Conservation (phyloP, 306 rosid species). For the Castanea sativa region DNA sequence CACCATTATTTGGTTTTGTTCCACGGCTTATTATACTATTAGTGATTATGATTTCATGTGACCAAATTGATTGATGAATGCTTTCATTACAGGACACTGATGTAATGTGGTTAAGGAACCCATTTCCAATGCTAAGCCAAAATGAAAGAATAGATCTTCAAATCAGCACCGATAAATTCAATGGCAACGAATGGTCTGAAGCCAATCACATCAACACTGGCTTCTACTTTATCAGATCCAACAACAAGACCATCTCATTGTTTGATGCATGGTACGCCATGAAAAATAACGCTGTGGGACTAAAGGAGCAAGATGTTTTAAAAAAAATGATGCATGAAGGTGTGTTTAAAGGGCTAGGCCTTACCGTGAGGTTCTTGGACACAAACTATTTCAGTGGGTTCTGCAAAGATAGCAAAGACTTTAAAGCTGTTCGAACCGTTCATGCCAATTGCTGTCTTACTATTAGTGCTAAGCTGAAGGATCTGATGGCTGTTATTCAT, state of each 20-base stretch:
- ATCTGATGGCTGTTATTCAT: constrained; percentile 17
- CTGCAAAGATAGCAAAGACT: constrained; percentile 28
- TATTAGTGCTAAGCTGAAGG: constrained; percentile 15
- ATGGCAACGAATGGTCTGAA: constrained; percentile 23
- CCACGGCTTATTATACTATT: too few relatives aligned
- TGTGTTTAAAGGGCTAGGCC: not conserved
- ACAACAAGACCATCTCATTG: constrained; percentile 32
- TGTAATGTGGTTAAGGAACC: constrained; percentile 40
- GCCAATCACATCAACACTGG: constrained; percentile 38
- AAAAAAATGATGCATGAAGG: constrained; percentile 15
- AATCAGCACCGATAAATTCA: constrained; percentile 27
- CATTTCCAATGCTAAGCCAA: constrained; percentile 27
- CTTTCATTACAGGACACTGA: constrained; percentile 27
- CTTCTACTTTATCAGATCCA: constrained; percentile 33
- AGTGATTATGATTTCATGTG: not conserved
- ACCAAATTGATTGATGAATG: not conserved
- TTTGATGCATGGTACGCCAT: constrained; percentile 25
- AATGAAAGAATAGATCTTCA: constrained; percentile 26
- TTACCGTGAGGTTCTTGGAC: constrained; percentile 21
- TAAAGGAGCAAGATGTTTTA: constrained; percentile 33
- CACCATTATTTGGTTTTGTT: too few relatives aligned
- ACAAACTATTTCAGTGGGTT: constrained; percentile 33
- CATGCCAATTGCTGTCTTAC: constrained; percentile 38
- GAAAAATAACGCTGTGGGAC: constrained; percentile 4
- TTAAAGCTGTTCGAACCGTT: constrained; percentile 19